Conservation (phyloP, 2,329 filamentous ascomycete species). For the Coniochaeta prunicola region DNA sequence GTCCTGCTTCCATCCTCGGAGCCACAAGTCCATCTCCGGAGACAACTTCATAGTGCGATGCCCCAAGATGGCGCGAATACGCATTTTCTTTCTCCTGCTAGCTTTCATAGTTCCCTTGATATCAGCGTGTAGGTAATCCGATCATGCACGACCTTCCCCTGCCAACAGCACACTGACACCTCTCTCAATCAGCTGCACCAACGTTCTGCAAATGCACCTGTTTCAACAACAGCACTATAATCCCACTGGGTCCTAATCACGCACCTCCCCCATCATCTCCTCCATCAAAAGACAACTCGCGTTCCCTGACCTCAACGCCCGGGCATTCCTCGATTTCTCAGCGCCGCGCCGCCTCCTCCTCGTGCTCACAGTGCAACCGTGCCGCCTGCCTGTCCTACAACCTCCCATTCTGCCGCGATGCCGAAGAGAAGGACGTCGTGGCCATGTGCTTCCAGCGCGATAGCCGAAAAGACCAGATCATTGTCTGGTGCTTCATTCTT, state of each 20-base stretch:
- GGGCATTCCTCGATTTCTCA: conserved; percentile 2
- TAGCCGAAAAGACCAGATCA: conserved; percentile 58
- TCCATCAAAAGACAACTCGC: conserved; percentile 6
- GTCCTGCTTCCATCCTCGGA: not conserved
- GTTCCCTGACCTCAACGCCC: conserved; percentile 12
- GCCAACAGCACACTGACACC: not conserved
- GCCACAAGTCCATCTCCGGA: not conserved
- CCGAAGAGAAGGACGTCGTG: conserved; percentile 53
- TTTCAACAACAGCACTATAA: conserved; percentile 63
- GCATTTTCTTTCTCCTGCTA: conserved; percentile 27
- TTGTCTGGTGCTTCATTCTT: conserved; percentile 57
- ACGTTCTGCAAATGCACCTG: conserved; percentile 66
- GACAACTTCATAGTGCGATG: not conserved
- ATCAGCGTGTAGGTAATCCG: conserved; percentile 6
- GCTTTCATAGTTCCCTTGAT: conserved; percentile 25
- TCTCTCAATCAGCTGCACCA: conserved; percentile 35
- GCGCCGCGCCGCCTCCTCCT: conserved; percentile 31
- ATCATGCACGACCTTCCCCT: not conserved
- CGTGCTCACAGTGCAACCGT: conserved; percentile 57
- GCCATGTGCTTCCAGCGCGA: conserved; percentile 62
- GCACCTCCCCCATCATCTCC: conserved; percentile 15
- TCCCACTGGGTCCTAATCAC: conserved; percentile 44
- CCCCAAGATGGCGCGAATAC: conserved; percentile 30
- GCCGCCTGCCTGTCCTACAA: conserved; percentile 55
- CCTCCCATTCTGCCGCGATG: conserved; percentile 56